A percentile compares a stretch with the other conserved stretches of the same genome.
phyloP scores from a whole-genome alignment of 108 stramenopile species.

The Conticribra weissflogii region DNA sequence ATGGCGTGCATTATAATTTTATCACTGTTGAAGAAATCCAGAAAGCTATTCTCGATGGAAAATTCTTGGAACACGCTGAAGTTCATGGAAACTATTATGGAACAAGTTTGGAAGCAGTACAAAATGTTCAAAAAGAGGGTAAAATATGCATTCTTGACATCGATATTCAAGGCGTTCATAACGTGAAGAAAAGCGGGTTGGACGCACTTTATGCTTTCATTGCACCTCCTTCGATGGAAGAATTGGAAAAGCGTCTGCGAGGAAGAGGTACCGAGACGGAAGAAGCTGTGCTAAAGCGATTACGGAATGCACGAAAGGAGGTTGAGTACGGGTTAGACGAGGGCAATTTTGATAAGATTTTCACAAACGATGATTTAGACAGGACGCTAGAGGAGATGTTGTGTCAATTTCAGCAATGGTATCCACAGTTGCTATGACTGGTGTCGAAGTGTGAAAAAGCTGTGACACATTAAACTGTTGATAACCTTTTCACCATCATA shows the following conservation, averaged over 20 bases:
- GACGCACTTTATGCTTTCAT: constrained; percentile 89
- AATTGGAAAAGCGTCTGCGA: constrained; percentile 72
- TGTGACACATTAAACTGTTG: too few species aligned
- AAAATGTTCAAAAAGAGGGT: constrained; percentile 50
- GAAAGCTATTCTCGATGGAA: constrained; percentile 52
- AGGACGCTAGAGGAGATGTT: constrained; percentile 27
- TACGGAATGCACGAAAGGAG: constrained; percentile 83
- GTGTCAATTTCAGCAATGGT: background rate
- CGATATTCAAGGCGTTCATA: constrained; percentile 87
- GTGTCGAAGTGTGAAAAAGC: background rate
- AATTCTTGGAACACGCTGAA: constrained; percentile 90
- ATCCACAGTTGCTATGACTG: background rate
- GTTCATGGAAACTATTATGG: constrained; percentile 98
- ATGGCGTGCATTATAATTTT: constrained; percentile 95
- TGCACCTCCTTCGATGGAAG: constrained; percentile 90
- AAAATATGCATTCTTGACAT: constrained; percentile 91
- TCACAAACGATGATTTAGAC: constrained; percentile 91
- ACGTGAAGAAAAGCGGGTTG: constrained; percentile 54
- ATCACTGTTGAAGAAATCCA: constrained; percentile 55
- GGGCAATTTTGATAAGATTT: constrained; percentile 76
- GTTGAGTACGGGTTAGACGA: constrained; percentile 76
- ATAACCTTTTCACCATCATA: too few species aligned
- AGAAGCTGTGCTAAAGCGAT: constrained; percentile 73
- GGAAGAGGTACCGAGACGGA: constrained; percentile 88
- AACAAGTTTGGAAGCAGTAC: constrained; percentile 81